phyloP scores from a whole-genome alignment of 1,284 basidiomycete genomes.

The Rhizoctonia solani region DNA sequence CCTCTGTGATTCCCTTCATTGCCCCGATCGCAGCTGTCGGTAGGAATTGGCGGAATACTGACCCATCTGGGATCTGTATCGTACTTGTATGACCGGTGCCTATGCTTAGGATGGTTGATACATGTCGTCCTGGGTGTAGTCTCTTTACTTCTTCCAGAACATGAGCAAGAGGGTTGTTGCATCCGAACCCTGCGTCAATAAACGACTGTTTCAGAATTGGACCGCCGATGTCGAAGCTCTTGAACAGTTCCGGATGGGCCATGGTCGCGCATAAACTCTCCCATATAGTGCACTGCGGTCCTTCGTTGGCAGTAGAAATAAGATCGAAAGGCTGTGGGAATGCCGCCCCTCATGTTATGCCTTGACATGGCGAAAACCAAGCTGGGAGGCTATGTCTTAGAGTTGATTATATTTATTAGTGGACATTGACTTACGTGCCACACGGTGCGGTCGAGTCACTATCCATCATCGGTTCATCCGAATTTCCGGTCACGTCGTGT shows the following conservation, averaged over 20 bases:
- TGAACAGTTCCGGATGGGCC: conserved; percentile 26
- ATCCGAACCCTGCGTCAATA: conserved; percentile 23
- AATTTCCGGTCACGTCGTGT: background rate
- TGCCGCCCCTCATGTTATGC: conserved; percentile 20
- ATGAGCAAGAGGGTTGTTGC: conserved; percentile 25
- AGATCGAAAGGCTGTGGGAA: conserved; percentile 4
- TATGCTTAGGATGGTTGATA: background rate
- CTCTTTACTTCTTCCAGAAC: conserved; percentile 2
- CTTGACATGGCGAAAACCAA: conserved; percentile 13
- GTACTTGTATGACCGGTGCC: conserved; percentile 9
- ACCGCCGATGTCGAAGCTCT: background rate
- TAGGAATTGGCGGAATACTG: background rate
- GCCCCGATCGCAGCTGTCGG: background rate
- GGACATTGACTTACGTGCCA: background rate
- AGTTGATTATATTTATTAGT: background rate
- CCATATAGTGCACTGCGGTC: conserved; percentile 9
- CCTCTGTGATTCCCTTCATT: background rate
- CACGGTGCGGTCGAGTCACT: background rate
- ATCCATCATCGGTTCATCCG: background rate
- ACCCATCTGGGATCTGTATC: background rate
- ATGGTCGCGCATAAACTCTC: conserved; percentile 1
- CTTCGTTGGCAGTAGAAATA: background rate
- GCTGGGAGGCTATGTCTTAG: background rate
- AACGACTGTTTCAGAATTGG: background rate
- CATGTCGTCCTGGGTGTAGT: background rate